phyloP scores from a whole-genome alignment of 2,329 filamentous ascomycete genomes.

The Coniochaeta sp. region DNA sequence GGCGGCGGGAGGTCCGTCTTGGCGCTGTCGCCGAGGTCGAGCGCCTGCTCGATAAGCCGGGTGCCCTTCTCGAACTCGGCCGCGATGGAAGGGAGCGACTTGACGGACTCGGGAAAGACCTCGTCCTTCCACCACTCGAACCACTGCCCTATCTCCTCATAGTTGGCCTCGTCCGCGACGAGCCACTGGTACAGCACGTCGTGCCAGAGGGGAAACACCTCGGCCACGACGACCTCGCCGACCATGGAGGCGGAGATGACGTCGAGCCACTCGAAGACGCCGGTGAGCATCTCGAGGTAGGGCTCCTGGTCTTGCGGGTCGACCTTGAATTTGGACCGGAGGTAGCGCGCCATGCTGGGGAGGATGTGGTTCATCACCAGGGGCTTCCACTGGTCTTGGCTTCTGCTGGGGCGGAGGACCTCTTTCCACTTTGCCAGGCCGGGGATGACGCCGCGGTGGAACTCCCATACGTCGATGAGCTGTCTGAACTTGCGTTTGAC shows the following conservation, averaged over 20 bases:
- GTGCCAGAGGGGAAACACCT: conserved; percentile 87
- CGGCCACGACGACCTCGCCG: conserved; percentile 67
- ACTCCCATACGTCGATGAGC: conserved; percentile 57
- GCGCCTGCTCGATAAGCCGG: conserved; percentile 47
- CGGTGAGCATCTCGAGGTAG: conserved; percentile 65
- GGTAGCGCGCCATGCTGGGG: conserved; percentile 52
- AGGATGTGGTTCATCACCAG: conserved; percentile 57
- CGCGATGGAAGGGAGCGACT: conserved; percentile 37
- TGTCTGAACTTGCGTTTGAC: conserved; percentile 57
- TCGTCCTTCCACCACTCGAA: conserved; percentile 58
- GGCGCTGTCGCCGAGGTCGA: conserved; percentile 41
- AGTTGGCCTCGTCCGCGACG: conserved; percentile 46
- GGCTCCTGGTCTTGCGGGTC: conserved; percentile 67
- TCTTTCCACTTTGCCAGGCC: conserved; percentile 53
- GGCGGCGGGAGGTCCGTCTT: conserved; percentile 32
- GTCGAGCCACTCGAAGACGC: conserved; percentile 67
- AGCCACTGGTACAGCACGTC: conserved; percentile 59
- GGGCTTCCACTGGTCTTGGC: conserved; percentile 49
- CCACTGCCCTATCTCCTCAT: conserved; percentile 58
- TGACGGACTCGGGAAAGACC: conserved; percentile 47
- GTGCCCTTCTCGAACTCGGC: conserved; percentile 54
- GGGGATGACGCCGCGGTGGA: conserved; percentile 51
- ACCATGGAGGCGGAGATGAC: conserved; percentile 62
- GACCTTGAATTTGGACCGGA: conserved; percentile 51
- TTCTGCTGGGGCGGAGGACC: conserved; percentile 39